Base-by-base conservation (phyloP, 306 rosid genomes). In the Ammopiptanthus mongolicus region DNA sequence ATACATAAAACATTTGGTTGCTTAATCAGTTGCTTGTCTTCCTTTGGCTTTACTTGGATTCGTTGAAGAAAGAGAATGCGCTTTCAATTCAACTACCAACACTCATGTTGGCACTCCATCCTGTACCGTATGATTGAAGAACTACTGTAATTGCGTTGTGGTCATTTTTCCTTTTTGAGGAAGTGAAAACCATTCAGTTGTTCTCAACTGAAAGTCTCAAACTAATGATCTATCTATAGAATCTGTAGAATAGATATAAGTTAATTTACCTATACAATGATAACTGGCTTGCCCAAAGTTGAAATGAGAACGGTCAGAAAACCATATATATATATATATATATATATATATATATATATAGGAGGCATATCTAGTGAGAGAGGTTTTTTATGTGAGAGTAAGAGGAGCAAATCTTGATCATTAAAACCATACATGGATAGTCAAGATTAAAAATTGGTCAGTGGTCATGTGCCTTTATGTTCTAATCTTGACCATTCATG, bases 21-120 rank as follows among this genome's bases (percentile, higher is more conserved):
- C 36, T 21, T 19, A 41, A 41, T 21, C n/a, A n/a, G n/a, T n/a
- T n/a, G n/a, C n/a, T n/a, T 65, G 34, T 65, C 29, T 41, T 69
- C 17, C 52, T 82, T 78, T 10, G 87, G 86, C 71, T 83, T 75
- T 80, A 86, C 69, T 42, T 84, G 90, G 59, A 88, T 80, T 64
- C 87, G 87, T 78, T 86, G 76, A 15, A 84, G 21, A 29, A 89
- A 74, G 37, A 82, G 75, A 34, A 89, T 86, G 10, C 3, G 28
- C 28, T 25, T 25, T 25, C 80, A 82, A 63, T 87, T 86, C 86
- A 85, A 47, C 63, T 34, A 5, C 86, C 84, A 11, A 80, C 62
- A 39, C 75, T 63, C 69, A 83, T 81, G 64, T 85, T 80, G 28
- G 28, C 76, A 81, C 37, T 50, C 80, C 85, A 10, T 52, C 46